phyloP scores from a whole-genome alignment of 2,329 filamentous ascomycete genomes.

The Fusarium bulbicola region DNA sequence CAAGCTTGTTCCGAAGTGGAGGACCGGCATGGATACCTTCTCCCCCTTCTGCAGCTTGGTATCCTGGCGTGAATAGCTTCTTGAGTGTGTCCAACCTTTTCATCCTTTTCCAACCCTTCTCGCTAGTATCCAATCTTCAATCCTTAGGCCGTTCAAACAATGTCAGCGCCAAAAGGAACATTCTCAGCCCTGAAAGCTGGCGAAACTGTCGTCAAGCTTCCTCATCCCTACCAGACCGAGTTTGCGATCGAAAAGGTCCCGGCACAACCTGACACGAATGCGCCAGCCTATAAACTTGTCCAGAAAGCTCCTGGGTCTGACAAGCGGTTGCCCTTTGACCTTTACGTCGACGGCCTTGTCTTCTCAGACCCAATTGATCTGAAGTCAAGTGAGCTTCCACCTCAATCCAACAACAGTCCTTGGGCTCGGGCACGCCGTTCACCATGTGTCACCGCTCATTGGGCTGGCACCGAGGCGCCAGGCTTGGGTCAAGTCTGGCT shows the following conservation, averaged over 20 bases:
- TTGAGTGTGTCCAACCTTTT: background rate
- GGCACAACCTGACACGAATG: constrained; percentile 26
- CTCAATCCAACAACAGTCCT: constrained; percentile 62
- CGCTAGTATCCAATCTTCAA: background rate
- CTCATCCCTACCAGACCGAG: constrained; percentile 59
- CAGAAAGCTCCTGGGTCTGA: constrained; percentile 42
- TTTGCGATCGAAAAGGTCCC: constrained; percentile 52
- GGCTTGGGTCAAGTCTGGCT: constrained; percentile 63
- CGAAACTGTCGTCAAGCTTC: constrained; percentile 57
- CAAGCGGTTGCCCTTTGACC: constrained; percentile 42
- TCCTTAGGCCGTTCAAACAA: constrained; percentile 1
- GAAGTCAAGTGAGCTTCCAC: constrained; percentile 59
- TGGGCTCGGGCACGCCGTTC: constrained; percentile 66
- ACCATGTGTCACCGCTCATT: constrained; percentile 56
- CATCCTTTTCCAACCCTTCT: background rate
- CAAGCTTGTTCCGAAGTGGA: constrained; percentile 22
- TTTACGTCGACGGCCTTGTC: constrained; percentile 50
- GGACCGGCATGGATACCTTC: constrained; percentile 5
- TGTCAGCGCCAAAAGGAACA: constrained; percentile 28
- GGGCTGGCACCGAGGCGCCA: constrained; percentile 53
- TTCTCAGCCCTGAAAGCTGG: constrained; percentile 40
- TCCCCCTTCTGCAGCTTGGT: constrained; percentile 4
- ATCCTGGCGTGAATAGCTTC: constrained; percentile 37
- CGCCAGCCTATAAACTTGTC: constrained; percentile 49
- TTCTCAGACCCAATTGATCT: constrained; percentile 58